A percentile compares a stretch with the other conserved stretches of the same genome.
Conservation (phyloP, 306 rosid species). For the Prosopis cineraria region DNA sequence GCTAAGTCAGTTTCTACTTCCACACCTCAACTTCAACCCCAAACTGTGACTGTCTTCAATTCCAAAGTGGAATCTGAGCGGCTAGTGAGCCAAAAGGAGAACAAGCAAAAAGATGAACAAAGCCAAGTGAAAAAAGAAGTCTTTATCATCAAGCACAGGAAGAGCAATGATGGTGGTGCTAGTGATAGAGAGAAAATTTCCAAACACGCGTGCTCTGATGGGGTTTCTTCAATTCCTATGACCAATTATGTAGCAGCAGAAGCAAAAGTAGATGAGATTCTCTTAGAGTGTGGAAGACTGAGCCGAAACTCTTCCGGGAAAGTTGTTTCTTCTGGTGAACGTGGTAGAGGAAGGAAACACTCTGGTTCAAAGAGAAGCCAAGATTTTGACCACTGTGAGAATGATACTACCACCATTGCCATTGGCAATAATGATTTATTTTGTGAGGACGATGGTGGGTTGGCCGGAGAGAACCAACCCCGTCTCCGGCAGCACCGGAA, state of each 20-base stretch:
- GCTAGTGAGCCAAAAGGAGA: conserved; percentile 35
- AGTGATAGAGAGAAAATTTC: conserved; percentile 53
- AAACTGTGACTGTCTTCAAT: conserved; percentile 32
- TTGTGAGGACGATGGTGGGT: conserved; percentile 35
- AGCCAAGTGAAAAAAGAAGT: conserved; percentile 66
- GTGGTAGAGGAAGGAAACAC: conserved; percentile 64
- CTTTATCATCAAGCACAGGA: conserved; percentile 76
- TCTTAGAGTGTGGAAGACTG: conserved; percentile 70
- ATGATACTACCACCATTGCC: conserved; percentile 31
- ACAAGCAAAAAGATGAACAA: conserved; percentile 25
- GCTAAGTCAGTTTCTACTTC: conserved; percentile 28
- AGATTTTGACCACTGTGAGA: conserved; percentile 68
- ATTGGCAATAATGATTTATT: conserved; percentile 35
- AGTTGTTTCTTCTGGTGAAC: conserved; percentile 39
- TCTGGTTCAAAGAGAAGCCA: conserved; percentile 80
- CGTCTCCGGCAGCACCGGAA: conserved; percentile 51
- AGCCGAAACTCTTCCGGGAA: conserved; percentile 72
- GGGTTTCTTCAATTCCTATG: conserved; percentile 2
- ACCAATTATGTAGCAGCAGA: conserved; percentile 26
- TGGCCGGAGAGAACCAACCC: conserved; percentile 35
- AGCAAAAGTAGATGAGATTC: conserved; percentile 60
- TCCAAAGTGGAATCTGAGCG: conserved; percentile 30
- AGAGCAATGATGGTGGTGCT: conserved; percentile 72
- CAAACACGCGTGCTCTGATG: conserved; percentile 37
- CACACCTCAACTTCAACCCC: background rate